These are phyloP conservation scores for Botrytis fabae DNA, from an alignment of 2,329 filamentous ascomycete species.

Conservation along the genomic window DNA sequence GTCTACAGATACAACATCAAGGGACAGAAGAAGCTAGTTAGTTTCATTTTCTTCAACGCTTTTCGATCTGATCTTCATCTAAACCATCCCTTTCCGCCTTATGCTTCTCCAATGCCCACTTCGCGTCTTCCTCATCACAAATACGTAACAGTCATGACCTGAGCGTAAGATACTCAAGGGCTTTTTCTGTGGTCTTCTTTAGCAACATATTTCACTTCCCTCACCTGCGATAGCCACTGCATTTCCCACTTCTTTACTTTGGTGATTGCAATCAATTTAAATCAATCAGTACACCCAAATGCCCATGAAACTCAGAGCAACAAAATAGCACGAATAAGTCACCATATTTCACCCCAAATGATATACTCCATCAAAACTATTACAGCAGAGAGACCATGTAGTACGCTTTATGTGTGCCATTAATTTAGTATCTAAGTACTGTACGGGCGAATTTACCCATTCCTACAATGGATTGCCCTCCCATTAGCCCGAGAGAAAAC, in stretches of 20 bases:
- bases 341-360: neutral
- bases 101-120: neutral
- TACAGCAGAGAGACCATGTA: neutral
- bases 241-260: neutral
- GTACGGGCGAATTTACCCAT: neutral
- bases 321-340: neutral
- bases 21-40: neutral
- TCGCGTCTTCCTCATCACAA: neutral
- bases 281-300: neutral
- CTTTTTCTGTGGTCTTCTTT: neutral
- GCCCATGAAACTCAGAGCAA: neutral
- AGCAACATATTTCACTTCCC: neutral
- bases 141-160: neutral
- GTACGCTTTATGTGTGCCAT: constrained; percentile 1
- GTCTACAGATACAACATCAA: neutral
- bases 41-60: neutral
- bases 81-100: neutral
- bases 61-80: neutral
- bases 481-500: neutral
- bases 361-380: neutral
- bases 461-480: neutral
- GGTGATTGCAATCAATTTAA: neutral
- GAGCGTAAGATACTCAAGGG: neutral
- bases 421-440: constrained; percentile 5
- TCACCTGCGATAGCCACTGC: neutral